These are phyloP conservation scores for Blastobotrys arbuscula DNA, from an alignment of 1,139 yeast species.

Conservation along the genomic window DNA sequence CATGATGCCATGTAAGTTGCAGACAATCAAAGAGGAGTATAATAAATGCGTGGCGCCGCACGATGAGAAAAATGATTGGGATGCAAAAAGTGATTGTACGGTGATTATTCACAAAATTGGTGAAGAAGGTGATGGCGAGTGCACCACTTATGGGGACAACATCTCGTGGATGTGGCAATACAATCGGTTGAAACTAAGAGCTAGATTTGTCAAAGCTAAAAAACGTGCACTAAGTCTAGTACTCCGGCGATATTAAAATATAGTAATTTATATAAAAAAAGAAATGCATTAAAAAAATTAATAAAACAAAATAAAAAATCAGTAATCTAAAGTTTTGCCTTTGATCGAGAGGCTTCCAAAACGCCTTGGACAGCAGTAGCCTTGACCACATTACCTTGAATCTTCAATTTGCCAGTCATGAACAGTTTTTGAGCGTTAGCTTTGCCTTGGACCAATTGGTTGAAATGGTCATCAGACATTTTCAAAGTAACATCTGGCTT, in stretches of 20 bases:
- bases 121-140: not conserved
- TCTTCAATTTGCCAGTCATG: conserved; percentile 78
- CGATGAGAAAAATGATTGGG: not conserved
- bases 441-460: conserved; percentile 66
- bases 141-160: not conserved
- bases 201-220: not conserved
- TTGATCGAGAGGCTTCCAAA: conserved; percentile 55
- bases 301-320: not conserved
- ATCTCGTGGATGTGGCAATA: not conserved
- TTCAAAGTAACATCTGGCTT: conserved; percentile 63
- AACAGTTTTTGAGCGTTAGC: conserved; percentile 81
- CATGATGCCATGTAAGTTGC: not conserved
- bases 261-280: not conserved
- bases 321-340: conserved; percentile 35
- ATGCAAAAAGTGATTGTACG: not conserved
- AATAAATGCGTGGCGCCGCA: not conserved
- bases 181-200: conserved; percentile 2
- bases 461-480: conserved; percentile 55
- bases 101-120: not conserved
- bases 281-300: not conserved
- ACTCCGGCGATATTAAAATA: not conserved
- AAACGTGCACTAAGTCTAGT: conserved; percentile 1
- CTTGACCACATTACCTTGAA: conserved; percentile 86
- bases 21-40: conserved; percentile 1
- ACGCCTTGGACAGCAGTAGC: conserved; percentile 73